Evolutionary conservation across 345 rosid species (phyloP), one percentile per base, ranked within the genome.

Genomic region (Hibiscus trionum): DNA sequence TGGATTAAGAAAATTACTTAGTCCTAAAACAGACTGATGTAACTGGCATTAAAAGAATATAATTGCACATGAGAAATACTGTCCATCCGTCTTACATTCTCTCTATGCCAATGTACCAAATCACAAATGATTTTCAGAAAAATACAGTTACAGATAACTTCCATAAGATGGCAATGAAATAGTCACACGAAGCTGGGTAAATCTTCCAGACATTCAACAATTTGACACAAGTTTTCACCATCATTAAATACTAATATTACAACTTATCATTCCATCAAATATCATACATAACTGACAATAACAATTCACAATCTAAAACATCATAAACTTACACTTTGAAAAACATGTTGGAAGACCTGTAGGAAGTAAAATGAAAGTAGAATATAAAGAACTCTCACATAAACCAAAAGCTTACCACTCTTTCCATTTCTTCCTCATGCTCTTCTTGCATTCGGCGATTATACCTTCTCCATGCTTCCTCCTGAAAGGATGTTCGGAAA

Each of bases 391-490:
- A 47, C 16, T 11, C 5, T 68, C 11, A 50, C 21, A 19, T 21
- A 56, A 56, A 19, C 19, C 14, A 10, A 19, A 56, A 56, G 55
- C 60, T 56, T 56, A 56, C 60, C 60, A 56, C 60, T 56, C 60
- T 92, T 85, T 95, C 97, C 85, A 88, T 78, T 82, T 95, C 99
- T 76, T 95, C 97, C 80, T 95, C 99, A 61, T 88, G 92, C 75
- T 89, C 97, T 77, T 95, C 97, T 78, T 89, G 92, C 96, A 91
- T 86, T 72, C 99, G 82, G 61, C 90, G 91, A 72, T 89, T 86
- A 73, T 95, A 86, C 82, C 86, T 92, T 86, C 80, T 92, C 93
- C 93, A 86, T 11, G 96, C 87, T 75, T 92, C 97, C 84, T 90
- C 99, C 69, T 85, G 97, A 78, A 81, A 90, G 72, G 87, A 55